A percentile compares a stretch with the other conserved stretches of the same genome.
phyloP scores from a whole-genome alignment of 805 yeast genomes.

The Metschnikowia gruessii region DNA sequence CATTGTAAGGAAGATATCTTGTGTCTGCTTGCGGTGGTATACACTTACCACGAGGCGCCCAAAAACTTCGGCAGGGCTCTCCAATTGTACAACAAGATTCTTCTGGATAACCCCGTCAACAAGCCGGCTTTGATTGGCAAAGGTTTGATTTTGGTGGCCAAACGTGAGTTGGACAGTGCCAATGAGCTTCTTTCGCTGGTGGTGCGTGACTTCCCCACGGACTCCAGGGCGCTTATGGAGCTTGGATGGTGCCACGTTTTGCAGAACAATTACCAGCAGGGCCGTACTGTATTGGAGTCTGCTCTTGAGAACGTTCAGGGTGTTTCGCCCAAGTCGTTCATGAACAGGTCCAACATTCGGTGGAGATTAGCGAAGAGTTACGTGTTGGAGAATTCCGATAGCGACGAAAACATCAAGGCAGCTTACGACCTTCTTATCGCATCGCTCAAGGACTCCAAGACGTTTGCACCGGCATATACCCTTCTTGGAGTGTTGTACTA shows the following conservation, averaged over 20 bases:
- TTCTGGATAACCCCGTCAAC: conserved; percentile 40
- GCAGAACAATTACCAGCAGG: conserved; percentile 47
- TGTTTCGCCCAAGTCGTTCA: conserved; percentile 49
- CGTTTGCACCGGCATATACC: conserved; percentile 76
- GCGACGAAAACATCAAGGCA: conserved; percentile 28
- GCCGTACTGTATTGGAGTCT: conserved; percentile 47
- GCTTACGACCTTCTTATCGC: conserved; percentile 60
- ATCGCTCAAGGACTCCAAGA: conserved; percentile 61
- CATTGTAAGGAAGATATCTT: conserved; percentile 58
- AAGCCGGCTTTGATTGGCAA: conserved; percentile 74
- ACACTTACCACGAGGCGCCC: conserved; percentile 87
- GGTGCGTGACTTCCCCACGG: conserved; percentile 45
- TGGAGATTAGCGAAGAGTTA: conserved; percentile 77
- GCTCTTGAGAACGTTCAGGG: conserved; percentile 48
- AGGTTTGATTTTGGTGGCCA: conserved; percentile 71
- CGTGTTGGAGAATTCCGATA: conserved; percentile 30
- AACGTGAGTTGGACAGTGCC: conserved; percentile 57
- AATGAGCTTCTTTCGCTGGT: conserved; percentile 50
- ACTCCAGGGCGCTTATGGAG: conserved; percentile 61
- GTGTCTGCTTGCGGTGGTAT: conserved; percentile 66
- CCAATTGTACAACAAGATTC: conserved; percentile 62
- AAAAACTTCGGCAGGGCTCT: conserved; percentile 77
- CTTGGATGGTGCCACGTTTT: conserved; percentile 75
- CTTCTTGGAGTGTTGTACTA: conserved; percentile 74
- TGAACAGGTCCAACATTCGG: conserved; percentile 54